Conservation (phyloP, 1,284 basidiomycete species). For the Agroathelia rolfsii region DNA sequence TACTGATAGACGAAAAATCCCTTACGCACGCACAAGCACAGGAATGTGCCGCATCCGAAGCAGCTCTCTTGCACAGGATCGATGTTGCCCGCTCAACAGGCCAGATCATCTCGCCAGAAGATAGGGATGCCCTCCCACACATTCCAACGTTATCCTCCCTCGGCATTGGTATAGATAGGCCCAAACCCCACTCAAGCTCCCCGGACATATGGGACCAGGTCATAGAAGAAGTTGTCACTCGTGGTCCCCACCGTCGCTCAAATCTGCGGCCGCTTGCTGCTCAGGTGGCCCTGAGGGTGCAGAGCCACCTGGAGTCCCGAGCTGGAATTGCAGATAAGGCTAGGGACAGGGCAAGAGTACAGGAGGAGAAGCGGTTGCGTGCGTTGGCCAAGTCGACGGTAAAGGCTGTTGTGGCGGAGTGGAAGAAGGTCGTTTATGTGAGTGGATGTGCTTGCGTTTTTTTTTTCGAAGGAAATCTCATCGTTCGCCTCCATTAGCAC, state of each 20-base stretch:
- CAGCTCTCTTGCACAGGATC: constrained; percentile 41
- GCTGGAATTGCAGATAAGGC: constrained; percentile 58
- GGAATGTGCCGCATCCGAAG: constrained; percentile 37
- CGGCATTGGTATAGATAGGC: too few relatives aligned
- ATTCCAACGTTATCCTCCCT: constrained; percentile 10
- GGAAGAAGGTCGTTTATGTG: constrained; percentile 86
- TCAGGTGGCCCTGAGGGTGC: constrained; percentile 61
- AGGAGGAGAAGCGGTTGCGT: constrained; percentile 62
- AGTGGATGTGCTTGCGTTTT: too few relatives aligned
- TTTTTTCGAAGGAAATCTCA: constrained; percentile 1
- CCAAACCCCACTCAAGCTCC: too few relatives aligned
- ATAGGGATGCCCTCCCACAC: constrained; percentile 9
- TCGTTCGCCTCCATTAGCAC: constrained; percentile 15
- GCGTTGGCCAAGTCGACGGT: constrained; percentile 63
- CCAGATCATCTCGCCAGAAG: constrained; percentile 18
- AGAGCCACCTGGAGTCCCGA: constrained; percentile 71
- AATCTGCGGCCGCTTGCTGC: constrained; percentile 38
- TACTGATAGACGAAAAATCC: constrained; percentile 37
- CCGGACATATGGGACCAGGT: constrained; percentile 47
- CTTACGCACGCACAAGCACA: constrained; percentile 34
- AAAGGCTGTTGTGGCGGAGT: constrained; percentile 68
- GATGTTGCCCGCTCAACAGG: constrained; percentile 33
- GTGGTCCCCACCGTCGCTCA: constrained; percentile 30
- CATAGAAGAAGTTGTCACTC: constrained; percentile 32
- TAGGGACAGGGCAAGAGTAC: constrained; percentile 49